A percentile compares a stretch with the other conserved stretches of the same genome.
Conservation (phyloP, 345 rosid genomes). For the Kernera saxatilis region DNA sequence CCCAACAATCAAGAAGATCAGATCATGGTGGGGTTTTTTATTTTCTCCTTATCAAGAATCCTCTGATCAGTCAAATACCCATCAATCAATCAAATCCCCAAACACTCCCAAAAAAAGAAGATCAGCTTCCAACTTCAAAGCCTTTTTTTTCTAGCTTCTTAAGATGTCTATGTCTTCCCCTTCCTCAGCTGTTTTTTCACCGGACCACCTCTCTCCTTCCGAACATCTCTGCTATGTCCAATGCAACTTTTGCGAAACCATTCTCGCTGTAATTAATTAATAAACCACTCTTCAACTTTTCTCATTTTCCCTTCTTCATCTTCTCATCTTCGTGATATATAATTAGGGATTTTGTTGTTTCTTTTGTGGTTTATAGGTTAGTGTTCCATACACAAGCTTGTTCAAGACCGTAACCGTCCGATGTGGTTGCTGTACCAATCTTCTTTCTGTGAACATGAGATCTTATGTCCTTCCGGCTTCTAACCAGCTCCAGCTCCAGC, state of each 20-base stretch:
- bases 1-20: slow-evolving; percentile 62
- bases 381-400: slow-evolving; percentile 93
- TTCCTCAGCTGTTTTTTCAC: slow-evolving; percentile 67
- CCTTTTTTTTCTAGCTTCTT: slow-evolving; percentile 9
- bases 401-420: slow-evolving; percentile 93
- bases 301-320: background rate
- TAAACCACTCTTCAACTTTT: background rate
- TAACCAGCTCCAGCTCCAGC: slow-evolving; percentile 63
- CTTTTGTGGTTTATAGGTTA: slow-evolving; percentile 48
- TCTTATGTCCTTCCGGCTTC: slow-evolving; percentile 59
- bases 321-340: background rate
- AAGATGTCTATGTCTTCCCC: slow-evolving; percentile 52
- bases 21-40: slow-evolving; percentile 46
- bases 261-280: slow-evolving; percentile 70
- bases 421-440: slow-evolving; percentile 95
- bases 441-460: slow-evolving; percentile 78
- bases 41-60: slow-evolving; percentile 45
- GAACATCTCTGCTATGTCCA: slow-evolving; percentile 98
- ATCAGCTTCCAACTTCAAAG: slow-evolving; percentile 17
- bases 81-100: slow-evolving; percentile 71
- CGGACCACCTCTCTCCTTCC: slow-evolving; percentile 88
- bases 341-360: background rate
- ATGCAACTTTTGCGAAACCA: slow-evolving; percentile 88
- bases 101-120: slow-evolving; percentile 28
- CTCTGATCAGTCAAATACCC: slow-evolving; percentile 60